Evolutionary conservation across 1,139 yeast genomes (phyloP).

Genomic region (Sugiyamaella neomexicana): DNA sequence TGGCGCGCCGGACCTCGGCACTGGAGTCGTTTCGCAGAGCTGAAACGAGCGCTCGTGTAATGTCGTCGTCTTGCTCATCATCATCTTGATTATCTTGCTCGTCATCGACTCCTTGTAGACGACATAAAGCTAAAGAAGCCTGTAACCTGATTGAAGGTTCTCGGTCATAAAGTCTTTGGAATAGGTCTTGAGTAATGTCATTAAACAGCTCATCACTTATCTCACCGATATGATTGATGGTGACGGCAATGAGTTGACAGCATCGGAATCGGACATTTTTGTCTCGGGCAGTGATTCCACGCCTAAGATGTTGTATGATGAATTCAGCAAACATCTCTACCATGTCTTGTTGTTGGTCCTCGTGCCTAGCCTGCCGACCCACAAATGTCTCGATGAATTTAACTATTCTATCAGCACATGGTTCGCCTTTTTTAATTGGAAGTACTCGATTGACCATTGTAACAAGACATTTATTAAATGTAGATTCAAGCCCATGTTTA

Average conservation of each 20-base stretch:
- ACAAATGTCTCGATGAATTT: constrained; percentile 72
- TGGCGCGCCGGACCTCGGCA: constrained; percentile 88
- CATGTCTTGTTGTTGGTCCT: constrained; percentile 42
- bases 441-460: constrained; percentile 63
- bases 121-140: constrained; percentile 76
- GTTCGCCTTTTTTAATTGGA: constrained; percentile 67
- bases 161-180: constrained; percentile 69
- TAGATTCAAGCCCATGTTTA: constrained; percentile 52
- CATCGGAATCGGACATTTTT: constrained; percentile 77
- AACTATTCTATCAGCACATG: constrained; percentile 73
- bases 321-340: constrained; percentile 54
- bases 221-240: constrained; percentile 72
- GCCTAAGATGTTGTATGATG: constrained; percentile 62
- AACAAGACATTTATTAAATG: constrained; percentile 61
- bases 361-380: constrained; percentile 29
- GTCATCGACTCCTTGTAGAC: constrained; percentile 65
- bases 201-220: constrained; percentile 73
- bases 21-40: constrained; percentile 75
- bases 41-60: constrained; percentile 49
- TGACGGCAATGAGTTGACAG: constrained; percentile 72
- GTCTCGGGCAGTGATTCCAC: constrained; percentile 77
- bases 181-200: constrained; percentile 59
- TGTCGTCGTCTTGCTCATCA: constrained; percentile 34
- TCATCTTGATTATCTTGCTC: constrained; percentile 42
- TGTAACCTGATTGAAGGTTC: constrained; percentile 78